Base-by-base conservation (phyloP, 495 filamentous ascomycete genomes). In the Penicillium simplicissimum region DNA sequence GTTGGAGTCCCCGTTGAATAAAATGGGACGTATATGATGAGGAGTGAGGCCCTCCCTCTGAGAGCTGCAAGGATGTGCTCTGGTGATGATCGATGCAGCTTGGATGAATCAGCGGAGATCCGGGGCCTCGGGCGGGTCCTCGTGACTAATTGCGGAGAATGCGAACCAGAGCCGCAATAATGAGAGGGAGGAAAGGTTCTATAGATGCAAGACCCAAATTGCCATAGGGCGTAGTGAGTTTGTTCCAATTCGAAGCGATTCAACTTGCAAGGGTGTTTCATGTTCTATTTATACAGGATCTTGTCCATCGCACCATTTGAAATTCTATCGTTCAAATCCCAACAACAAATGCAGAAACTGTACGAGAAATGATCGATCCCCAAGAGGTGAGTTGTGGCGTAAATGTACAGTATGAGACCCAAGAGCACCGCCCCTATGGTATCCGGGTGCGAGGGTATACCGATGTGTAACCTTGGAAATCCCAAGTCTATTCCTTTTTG, bases 401-500 rank as follows among this genome's bases (percentile, higher is more conserved):
- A 45, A 23, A 45, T 45, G 57, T 47, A 45, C 37, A 58, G 58
- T 49, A 31, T 61, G 53, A 51, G 25, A 48, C 52, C 53, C 23
- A 52, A 45, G 35, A 52, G 42, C 43, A 35, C 36, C 34, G 17
- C 52, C 60, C 23, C 38, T 42, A 42, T 42, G 38, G 45, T 40
- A 23, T 17, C 48, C 36, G 33, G 15, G 31, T 19, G 25, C 15
- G 34, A 45, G 28, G 55, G 43, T 19, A 23, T 21, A 45, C 13
- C 25, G 28, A 38, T 3, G n/a, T 45, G 53, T 28, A 33, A 52
- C 23, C 4, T 48, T 11, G 52, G 52, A 17, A 31, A 19, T 23
- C 35, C 9, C 8, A 25, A 37, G n/a, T 59, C 48, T 69, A 71
- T 8, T 67, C 62, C 56, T 67, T 65, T 55, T 70, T 70, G 25